A percentile compares a stretch with the other conserved stretches of the same genome.
These are phyloP conservation scores for Tuber microsphaerosporum DNA, from an alignment of 495 filamentous ascomycete species.

Conservation along the genomic window DNA sequence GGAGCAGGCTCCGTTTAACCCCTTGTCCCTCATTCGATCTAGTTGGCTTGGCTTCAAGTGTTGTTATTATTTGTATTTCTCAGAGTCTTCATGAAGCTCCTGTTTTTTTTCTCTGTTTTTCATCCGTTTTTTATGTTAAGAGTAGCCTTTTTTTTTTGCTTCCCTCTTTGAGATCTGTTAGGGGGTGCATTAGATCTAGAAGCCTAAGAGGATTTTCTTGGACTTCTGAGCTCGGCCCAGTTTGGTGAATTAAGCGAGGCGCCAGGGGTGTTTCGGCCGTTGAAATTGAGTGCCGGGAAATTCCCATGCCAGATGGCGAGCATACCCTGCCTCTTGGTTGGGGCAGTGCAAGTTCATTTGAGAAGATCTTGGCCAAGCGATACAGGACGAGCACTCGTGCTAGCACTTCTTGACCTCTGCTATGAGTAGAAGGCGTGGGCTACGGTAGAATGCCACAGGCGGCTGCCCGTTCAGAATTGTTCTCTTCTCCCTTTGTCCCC, in stretches of 20 bases:
- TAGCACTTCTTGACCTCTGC: too few relatives aligned
- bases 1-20: background rate
- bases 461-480: too few relatives aligned
- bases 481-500: too few relatives aligned
- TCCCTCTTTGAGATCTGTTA: background rate
- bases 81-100: background rate
- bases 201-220: background rate
- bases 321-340: background rate
- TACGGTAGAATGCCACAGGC: too few relatives aligned
- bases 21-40: too few relatives aligned
- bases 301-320: background rate
- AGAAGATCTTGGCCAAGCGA: too few relatives aligned
- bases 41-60: background rate
- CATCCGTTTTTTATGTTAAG: background rate
- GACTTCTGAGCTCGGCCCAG: background rate
- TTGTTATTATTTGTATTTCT: background rate
- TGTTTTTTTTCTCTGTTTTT: background rate
- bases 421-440: too few relatives aligned
- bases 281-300: background rate
- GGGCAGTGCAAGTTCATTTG: background rate
- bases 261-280: background rate
- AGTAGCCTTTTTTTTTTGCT: background rate
- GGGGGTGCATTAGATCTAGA: background rate
- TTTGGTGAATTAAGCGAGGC: constrained; percentile 5
- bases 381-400: too few relatives aligned